Conservation (phyloP, 257 asterid species). For the Plantago ovata region DNA sequence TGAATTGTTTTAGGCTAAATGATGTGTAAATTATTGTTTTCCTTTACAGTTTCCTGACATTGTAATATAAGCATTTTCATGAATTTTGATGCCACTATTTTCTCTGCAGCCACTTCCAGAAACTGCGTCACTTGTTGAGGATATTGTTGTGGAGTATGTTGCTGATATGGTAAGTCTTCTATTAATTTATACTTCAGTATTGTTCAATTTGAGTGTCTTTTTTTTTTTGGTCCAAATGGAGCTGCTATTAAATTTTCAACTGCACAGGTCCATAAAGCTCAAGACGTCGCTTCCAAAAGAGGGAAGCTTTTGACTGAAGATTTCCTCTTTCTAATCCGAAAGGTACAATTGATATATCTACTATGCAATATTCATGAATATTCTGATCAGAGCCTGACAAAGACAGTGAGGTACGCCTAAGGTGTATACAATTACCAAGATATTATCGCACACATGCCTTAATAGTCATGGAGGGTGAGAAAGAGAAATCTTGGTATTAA, state of each 20-base stretch:
- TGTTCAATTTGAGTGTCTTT: not conserved
- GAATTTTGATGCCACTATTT: constrained; percentile 17
- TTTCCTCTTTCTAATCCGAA: constrained; percentile 73
- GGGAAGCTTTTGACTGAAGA: constrained; percentile 90
- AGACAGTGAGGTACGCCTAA: no score
- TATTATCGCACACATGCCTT: no score
- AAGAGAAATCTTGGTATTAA: no score
- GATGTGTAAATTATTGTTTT: no score
- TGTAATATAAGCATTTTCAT: not conserved
- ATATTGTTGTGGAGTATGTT: constrained; percentile 88
- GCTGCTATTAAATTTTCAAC: not conserved
- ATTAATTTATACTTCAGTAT: not conserved
- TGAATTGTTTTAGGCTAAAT: no score
- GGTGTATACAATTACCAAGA: no score
- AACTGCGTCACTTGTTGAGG: constrained; percentile 85
- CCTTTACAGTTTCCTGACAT: no score
- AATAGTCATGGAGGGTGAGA: no score
- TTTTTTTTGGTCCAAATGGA: not conserved
- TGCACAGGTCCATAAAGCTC: constrained; percentile 80
- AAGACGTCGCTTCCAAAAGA: constrained; percentile 67
- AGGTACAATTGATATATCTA: constrained; percentile 38
- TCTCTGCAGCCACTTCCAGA: constrained; percentile 81
- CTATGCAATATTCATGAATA: not conserved
- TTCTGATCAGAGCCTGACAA: not conserved
- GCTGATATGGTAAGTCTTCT: constrained; percentile 62